Conservation (phyloP, 768 basidiomycete species). For the Tricholoma terreum region DNA sequence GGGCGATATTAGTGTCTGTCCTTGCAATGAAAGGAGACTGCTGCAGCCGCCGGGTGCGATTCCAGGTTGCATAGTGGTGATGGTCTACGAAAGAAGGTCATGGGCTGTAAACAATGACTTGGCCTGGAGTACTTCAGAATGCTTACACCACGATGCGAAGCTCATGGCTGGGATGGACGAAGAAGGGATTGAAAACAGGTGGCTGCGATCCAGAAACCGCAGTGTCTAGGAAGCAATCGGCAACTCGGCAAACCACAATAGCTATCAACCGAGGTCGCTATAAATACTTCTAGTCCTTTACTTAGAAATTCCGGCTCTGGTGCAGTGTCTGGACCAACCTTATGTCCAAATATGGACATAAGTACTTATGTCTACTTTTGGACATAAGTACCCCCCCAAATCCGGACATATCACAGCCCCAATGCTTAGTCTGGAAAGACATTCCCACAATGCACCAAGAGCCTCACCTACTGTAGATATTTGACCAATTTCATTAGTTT, state of each 20-base stretch:
- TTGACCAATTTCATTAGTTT: too few relatives aligned
- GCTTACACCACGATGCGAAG: slow-evolving; percentile 37
- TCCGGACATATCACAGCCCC: too few relatives aligned
- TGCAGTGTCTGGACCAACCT: too few relatives aligned
- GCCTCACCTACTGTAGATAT: too few relatives aligned
- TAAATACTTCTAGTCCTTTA: too few relatives aligned
- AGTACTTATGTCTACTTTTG: too few relatives aligned
- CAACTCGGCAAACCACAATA: slow-evolving; percentile 3
- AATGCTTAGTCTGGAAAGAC: too few relatives aligned
- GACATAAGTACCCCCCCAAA: too few relatives aligned
- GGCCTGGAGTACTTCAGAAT: not conserved
- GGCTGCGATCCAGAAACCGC: slow-evolving; percentile 7
- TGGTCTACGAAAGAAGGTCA: slow-evolving; percentile 29
- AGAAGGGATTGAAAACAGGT: slow-evolving; percentile 5
- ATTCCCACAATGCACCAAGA: too few relatives aligned
- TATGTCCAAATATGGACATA: too few relatives aligned
- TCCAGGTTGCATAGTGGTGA: slow-evolving; percentile 55
- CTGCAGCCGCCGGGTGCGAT: slow-evolving; percentile 51
- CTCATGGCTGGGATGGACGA: slow-evolving; percentile 12
- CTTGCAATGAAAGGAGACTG: slow-evolving; percentile 51
- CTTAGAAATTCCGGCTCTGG: too few relatives aligned
- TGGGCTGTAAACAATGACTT: not conserved
- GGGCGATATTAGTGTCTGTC: slow-evolving; percentile 45
- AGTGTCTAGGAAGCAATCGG: slow-evolving; percentile 7
- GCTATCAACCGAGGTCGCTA: not conserved